These are phyloP conservation scores for Rheum nobile DNA, from an alignment of 148 eudicot species.

Conservation along the genomic window DNA sequence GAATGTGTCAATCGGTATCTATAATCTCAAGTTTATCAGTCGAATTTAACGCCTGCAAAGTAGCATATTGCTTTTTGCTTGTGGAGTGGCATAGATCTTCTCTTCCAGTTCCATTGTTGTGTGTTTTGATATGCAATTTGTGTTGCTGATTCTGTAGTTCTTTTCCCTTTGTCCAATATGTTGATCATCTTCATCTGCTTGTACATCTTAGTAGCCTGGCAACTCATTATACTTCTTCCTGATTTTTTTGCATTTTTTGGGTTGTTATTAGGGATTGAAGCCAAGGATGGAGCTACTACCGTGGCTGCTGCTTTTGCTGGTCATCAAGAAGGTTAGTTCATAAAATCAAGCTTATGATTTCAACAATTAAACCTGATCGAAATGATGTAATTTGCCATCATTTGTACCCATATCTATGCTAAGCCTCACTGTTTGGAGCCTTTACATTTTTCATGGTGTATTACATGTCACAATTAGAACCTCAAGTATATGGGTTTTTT, in stretches of 20 bases:
- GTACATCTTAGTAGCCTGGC: neutral
- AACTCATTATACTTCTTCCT: neutral
- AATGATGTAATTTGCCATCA: neutral
- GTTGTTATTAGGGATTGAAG: neutral
- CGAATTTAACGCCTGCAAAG: neutral
- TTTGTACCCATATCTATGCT: neutral
- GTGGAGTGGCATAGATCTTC: neutral
- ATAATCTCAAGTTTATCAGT: neutral
- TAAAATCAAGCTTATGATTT: neutral
- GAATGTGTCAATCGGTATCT: neutral
- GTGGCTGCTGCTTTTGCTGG: conserved; percentile 2
- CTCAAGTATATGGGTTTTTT: neutral
- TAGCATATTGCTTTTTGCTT: neutral
- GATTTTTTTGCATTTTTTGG: neutral
- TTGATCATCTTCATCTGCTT: neutral
- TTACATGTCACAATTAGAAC: neutral
- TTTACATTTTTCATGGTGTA: neutral
- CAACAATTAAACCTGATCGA: neutral
- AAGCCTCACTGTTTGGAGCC: neutral
- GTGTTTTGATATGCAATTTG: neutral
- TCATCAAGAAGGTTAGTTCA: conserved; percentile 10
- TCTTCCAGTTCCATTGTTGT: neutral
- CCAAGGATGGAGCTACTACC: neutral
- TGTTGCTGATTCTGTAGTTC: neutral
- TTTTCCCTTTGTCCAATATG: neutral